These are phyloP conservation scores for Gnetum montanum DNA, from an alignment of 75 land plant species.

Conservation along the genomic window DNA sequence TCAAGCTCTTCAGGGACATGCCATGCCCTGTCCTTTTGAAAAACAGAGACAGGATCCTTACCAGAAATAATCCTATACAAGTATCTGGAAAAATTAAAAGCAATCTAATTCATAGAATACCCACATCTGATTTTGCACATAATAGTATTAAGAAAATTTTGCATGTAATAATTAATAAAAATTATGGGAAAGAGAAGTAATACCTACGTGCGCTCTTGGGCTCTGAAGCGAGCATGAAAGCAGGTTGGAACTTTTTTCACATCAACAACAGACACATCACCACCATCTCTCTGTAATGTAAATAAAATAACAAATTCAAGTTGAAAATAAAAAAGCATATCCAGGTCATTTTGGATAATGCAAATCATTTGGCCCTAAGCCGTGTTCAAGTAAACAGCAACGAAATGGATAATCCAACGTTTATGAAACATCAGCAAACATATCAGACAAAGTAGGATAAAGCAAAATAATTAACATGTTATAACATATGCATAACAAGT, in stretches of 20 bases:
- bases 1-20: conserved; percentile 65
- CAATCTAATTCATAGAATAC: neutral
- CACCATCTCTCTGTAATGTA: conserved; percentile 61
- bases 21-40: conserved; percentile 89
- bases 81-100: conserved; percentile 35
- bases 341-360: too few relatives aligned
- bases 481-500: too few relatives aligned
- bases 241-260: conserved; percentile 60
- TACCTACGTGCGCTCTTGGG: conserved; percentile 92
- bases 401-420: too few relatives aligned
- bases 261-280: conserved; percentile 69
- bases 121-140: neutral
- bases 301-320: too few relatives aligned
- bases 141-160: neutral
- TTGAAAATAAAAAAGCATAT: too few relatives aligned
- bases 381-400: too few relatives aligned
- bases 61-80: conserved; percentile 79
- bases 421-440: too few relatives aligned
- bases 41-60: conserved; percentile 49
- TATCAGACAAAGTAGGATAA: too few relatives aligned
- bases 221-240: conserved; percentile 88
- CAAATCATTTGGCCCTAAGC: too few relatives aligned
- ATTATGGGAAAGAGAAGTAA: too few relatives aligned
- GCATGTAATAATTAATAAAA: neutral
- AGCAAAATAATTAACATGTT: too few relatives aligned